Percentiles rank a stretch among this genome's conserved stretches.
Conservation (phyloP, 108 stramenopile genomes). For the Stephanodiscus minutulus region DNA sequence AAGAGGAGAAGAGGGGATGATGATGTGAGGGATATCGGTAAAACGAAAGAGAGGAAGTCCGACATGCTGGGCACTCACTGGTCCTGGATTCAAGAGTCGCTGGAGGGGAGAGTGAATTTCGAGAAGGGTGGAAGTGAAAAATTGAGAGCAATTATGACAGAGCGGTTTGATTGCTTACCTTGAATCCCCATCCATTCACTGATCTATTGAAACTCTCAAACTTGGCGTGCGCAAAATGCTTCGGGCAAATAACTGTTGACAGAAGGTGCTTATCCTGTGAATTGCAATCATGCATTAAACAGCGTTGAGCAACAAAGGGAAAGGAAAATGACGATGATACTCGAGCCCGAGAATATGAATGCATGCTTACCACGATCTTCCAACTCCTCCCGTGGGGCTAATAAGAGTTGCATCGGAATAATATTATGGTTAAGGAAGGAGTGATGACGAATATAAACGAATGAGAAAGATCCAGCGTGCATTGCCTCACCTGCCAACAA, state of each 20-base stretch:
- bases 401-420: background rate
- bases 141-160: background rate
- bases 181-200: constrained; percentile 56
- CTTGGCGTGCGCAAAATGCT: constrained; percentile 36
- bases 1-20: background rate
- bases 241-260: constrained; percentile 31
- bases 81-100: constrained; percentile 24
- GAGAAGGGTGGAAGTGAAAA: background rate
- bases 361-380: constrained; percentile 21
- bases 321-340: background rate
- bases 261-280: constrained; percentile 24
- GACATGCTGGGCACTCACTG: constrained; percentile 3
- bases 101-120: background rate
- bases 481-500: constrained; percentile 8
- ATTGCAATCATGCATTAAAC: background rate
- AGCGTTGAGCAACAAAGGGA: background rate
- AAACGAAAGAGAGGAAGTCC: background rate
- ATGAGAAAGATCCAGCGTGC: background rate
- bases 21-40: too few relatives aligned
- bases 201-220: constrained; percentile 43
- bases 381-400: constrained; percentile 42
- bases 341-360: background rate
- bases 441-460: background rate
- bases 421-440: background rate
- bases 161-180: constrained; percentile 15